Percentiles rank a stretch among this genome's conserved stretches.
phyloP scores from a whole-genome alignment of 2,329 filamentous ascomycete species.

The Chrysosporium queenslandicum region DNA sequence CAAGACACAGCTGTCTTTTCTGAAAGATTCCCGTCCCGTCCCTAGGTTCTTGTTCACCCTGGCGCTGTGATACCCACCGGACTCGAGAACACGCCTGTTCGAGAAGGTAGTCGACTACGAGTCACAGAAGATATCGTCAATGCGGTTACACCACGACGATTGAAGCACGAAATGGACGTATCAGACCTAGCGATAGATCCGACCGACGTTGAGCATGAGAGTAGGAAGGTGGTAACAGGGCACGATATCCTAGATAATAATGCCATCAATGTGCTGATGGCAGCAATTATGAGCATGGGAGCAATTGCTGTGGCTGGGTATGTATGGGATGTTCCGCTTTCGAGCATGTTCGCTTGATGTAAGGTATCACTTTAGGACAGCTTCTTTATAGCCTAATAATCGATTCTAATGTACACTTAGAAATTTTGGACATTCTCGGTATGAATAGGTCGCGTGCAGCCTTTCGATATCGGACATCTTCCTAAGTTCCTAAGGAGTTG shows the following conservation, averaged over 20 bases:
- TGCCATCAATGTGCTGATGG: slow-evolving; percentile 89
- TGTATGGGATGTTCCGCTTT: slow-evolving; percentile 24
- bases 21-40: neutral
- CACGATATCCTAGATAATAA: slow-evolving; percentile 82
- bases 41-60: slow-evolving; percentile 32
- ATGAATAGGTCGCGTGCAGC: no score
- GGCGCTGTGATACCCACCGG: slow-evolving; percentile 22
- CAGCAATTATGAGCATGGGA: slow-evolving; percentile 64
- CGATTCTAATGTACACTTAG: no score
- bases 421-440: no score
- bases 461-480: no score
- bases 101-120: slow-evolving; percentile 22
- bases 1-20: neutral
- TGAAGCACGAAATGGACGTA: slow-evolving; percentile 10
- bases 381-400: neutral
- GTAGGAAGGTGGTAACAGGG: slow-evolving; percentile 56
- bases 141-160: slow-evolving; percentile 20
- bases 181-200: neutral
- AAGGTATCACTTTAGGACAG: neutral
- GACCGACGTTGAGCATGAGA: slow-evolving; percentile 41
- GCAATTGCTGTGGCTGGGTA: slow-evolving; percentile 53
- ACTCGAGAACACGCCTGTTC: slow-evolving; percentile 15
- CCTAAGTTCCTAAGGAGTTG: no score
- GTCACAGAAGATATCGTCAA: slow-evolving; percentile 25
- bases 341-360: neutral